Percentiles rank a stretch among this genome's conserved stretches.
Evolutionary conservation across 169 alveolate species (phyloP).

Genomic region (Theileria orientalis): DNA sequence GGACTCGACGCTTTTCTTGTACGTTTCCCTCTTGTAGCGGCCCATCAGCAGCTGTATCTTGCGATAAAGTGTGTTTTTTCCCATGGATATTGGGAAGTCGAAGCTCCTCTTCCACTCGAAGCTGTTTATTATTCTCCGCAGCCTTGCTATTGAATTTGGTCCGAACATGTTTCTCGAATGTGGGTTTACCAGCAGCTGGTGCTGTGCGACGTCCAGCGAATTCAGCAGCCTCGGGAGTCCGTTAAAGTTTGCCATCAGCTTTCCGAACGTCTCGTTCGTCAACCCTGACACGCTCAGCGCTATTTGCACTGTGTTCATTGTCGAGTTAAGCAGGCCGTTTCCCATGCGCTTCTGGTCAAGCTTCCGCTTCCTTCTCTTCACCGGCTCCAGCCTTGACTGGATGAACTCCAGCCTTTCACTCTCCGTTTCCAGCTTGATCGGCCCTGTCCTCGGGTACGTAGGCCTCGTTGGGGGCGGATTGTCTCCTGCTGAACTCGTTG

Average conservation of each 20-base stretch:
- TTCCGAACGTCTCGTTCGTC: constrained; percentile 25
- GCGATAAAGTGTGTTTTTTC: not conserved
- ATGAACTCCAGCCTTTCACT: too few relatives aligned
- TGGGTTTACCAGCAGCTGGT: constrained; percentile 7
- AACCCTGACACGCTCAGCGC: constrained; percentile 22
- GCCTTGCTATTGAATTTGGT: not conserved
- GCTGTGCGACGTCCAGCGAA: constrained; percentile 23
- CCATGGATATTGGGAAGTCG: constrained; percentile 11
- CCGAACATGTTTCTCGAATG: constrained; percentile 7
- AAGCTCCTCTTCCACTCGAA: constrained; percentile 38
- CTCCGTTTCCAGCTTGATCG: too few relatives aligned
- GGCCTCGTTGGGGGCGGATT: not conserved
- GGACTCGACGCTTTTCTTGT: constrained; percentile 28
- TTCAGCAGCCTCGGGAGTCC: constrained; percentile 18
- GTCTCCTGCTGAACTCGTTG: not conserved
- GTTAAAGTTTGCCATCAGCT: constrained; percentile 12
- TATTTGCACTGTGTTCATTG: not conserved
- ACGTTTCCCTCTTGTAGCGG: constrained; percentile 7
- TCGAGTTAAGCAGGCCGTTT: not conserved
- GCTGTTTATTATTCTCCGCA: constrained; percentile 6
- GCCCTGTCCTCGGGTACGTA: too few relatives aligned
- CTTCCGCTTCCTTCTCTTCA: constrained; percentile 3
- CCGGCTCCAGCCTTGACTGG: too few relatives aligned
- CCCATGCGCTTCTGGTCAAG: not conserved
- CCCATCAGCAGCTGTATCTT: constrained; percentile 30